A percentile compares a stretch with the other conserved stretches of the same genome.
Conservation (phyloP, 169 alveolate species). For the Ichthyophthirius multifiliis region DNA sequence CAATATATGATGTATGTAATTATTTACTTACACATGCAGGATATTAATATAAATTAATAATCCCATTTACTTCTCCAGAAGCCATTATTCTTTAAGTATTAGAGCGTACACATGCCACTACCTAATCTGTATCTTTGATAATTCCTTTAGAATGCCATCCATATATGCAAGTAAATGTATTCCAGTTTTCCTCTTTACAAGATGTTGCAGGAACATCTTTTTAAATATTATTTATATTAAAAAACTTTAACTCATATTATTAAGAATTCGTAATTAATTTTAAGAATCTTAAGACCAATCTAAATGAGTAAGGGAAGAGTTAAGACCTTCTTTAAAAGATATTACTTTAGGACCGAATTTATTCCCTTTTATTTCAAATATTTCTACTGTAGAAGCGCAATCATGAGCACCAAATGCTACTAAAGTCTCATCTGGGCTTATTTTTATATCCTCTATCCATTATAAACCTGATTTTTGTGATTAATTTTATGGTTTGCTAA, state of each 20-base stretch:
- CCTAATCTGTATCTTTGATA: constrained; percentile 68
- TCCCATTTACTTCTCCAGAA: constrained; percentile 80
- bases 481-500: constrained; percentile 37
- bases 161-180: constrained; percentile 78
- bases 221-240: constrained; percentile 46
- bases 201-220: constrained; percentile 63
- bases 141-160: constrained; percentile 85
- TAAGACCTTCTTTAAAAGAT: constrained; percentile 61
- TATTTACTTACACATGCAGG: constrained; percentile 77
- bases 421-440: constrained; percentile 62
- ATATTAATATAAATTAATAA: constrained; percentile 70
- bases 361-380: constrained; percentile 41
- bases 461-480: constrained; percentile 5
- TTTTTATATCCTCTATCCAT: constrained; percentile 86
- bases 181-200: constrained; percentile 70
- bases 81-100: constrained; percentile 62
- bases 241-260: constrained; percentile 82
- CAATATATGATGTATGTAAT: constrained; percentile 62
- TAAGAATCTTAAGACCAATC: constrained; percentile 83
- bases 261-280: constrained; percentile 71
- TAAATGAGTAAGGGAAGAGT: constrained; percentile 78
- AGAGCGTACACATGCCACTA: constrained; percentile 62
- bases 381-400: constrained; percentile 66
- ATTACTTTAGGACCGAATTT: constrained; percentile 24
- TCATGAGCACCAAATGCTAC: constrained; percentile 90